Evolutionary conservation across 1,284 basidiomycete genomes (phyloP).

Genomic region (Trichosporon sp.): DNA sequence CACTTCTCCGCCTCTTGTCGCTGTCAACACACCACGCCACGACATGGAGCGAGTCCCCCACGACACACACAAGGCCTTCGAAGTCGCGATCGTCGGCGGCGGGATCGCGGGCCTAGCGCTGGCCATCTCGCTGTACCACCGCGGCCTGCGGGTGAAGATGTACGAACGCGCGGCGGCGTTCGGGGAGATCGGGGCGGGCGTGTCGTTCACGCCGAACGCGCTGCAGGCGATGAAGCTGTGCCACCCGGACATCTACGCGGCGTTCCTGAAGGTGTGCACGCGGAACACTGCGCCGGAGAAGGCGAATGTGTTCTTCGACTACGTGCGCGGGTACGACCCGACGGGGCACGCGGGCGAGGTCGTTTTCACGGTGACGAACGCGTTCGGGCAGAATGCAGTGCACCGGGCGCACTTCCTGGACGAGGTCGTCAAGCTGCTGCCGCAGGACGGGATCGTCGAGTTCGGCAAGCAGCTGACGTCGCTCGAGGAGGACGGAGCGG

Average conservation of each 20-base stretch:
- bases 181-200: conserved; percentile 26
- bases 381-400: conserved; percentile 20
- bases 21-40: not conserved
- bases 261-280: conserved; percentile 20
- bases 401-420: conserved; percentile 26
- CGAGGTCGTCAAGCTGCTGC: conserved; percentile 21
- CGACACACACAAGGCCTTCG: conserved; percentile 6
- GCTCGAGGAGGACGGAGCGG: not conserved
- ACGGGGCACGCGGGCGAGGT: not conserved
- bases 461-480: conserved; percentile 19
- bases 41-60: not conserved
- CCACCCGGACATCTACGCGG: conserved; percentile 17
- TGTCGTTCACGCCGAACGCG: conserved; percentile 21
- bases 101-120: conserved; percentile 19
- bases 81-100: conserved; percentile 19
- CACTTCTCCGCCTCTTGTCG: not conserved
- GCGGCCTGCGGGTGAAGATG: conserved; percentile 13
- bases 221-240: conserved; percentile 20
- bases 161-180: conserved; percentile 23
- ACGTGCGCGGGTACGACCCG: conserved; percentile 13
- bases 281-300: conserved; percentile 16
- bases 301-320: conserved; percentile 16
- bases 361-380: conserved; percentile 10
- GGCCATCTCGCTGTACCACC: conserved; percentile 17
- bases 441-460: not conserved